These are phyloP conservation scores for Ceratobasidium sp. DNA, from an alignment of 1,284 basidiomycete genomes.

Conservation along the genomic window DNA sequence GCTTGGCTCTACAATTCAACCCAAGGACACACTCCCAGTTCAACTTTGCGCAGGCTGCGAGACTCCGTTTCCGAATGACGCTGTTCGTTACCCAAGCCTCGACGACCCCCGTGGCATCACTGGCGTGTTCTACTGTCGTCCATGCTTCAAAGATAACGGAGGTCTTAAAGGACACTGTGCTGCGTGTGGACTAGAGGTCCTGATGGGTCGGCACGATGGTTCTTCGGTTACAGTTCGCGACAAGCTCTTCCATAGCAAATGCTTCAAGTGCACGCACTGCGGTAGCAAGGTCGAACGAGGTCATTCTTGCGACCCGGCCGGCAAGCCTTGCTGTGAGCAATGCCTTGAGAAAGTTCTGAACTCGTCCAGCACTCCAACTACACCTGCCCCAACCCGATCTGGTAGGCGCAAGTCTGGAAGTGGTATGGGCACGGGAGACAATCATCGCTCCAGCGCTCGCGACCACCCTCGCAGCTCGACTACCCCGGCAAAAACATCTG, in stretches of 20 bases:
- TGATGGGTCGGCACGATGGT: slow-evolving; percentile 77
- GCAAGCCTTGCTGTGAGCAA: slow-evolving; percentile 75
- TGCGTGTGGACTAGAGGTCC: slow-evolving; percentile 71
- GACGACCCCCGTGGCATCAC: slow-evolving; percentile 53
- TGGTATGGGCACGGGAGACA: background rate
- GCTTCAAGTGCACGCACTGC: slow-evolving; percentile 71
- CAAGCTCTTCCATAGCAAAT: slow-evolving; percentile 79
- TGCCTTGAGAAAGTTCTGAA: slow-evolving; percentile 68
- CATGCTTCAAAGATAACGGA: slow-evolving; percentile 74
- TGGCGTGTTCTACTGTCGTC: slow-evolving; percentile 70
- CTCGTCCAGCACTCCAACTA: slow-evolving; percentile 21
- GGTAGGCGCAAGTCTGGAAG: slow-evolving; percentile 24
- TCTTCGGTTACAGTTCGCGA: slow-evolving; percentile 75
- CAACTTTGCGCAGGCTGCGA: slow-evolving; percentile 61
- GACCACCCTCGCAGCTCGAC: slow-evolving; percentile 11
- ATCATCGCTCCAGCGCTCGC: slow-evolving; percentile 5
- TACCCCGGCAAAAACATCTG: slow-evolving; percentile 16
- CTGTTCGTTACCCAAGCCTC: slow-evolving; percentile 83
- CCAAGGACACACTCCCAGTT: slow-evolving; percentile 34
- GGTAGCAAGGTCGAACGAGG: slow-evolving; percentile 73
- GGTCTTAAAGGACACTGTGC: slow-evolving; percentile 79
- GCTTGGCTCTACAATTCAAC: slow-evolving; percentile 36
- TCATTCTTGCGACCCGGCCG: slow-evolving; percentile 83
- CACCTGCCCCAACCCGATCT: slow-evolving; percentile 18
- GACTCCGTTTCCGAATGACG: slow-evolving; percentile 74